Evolutionary conservation across 73 alveolate genomes (phyloP).

Genomic region (Paramecium pentaurelia): DNA sequence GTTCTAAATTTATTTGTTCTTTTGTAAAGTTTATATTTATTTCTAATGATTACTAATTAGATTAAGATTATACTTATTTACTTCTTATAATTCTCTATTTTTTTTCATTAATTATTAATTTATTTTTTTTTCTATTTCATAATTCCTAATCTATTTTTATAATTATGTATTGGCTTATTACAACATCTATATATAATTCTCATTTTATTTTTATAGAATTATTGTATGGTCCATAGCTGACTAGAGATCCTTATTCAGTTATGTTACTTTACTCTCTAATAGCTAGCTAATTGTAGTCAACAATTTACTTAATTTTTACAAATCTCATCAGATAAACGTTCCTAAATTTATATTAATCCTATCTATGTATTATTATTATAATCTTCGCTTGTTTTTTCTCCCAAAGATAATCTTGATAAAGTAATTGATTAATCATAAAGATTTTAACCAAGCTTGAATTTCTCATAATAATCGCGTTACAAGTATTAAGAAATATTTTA

Average conservation of each 20-base stretch:
- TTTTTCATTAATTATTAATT: not conserved
- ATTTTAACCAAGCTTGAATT: not conserved
- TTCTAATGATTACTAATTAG: not conserved
- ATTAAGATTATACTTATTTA: not conserved
- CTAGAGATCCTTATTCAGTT: not conserved
- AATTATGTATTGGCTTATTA: not conserved
- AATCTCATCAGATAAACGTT: not conserved
- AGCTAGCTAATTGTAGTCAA: not conserved
- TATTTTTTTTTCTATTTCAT: conserved; percentile 5
- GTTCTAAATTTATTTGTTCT: not conserved
- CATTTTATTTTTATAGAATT: not conserved
- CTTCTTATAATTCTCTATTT: not conserved
- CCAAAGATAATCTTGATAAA: not conserved
- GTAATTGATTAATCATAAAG: conserved; percentile 10
- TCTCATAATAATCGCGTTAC: not conserved
- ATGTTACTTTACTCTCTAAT: not conserved
- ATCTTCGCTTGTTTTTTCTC: conserved; percentile 10
- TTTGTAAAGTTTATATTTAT: not conserved
- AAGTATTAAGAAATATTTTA: not conserved
- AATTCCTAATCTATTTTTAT: not conserved
- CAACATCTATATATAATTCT: not conserved
- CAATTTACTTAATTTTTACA: not conserved
- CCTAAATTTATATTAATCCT: not conserved
- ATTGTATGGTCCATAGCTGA: not conserved
- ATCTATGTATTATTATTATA: not conserved